Evolutionary conservation across 768 basidiomycete genomes (phyloP).

Genomic region (Suillus clintonianus): DNA sequence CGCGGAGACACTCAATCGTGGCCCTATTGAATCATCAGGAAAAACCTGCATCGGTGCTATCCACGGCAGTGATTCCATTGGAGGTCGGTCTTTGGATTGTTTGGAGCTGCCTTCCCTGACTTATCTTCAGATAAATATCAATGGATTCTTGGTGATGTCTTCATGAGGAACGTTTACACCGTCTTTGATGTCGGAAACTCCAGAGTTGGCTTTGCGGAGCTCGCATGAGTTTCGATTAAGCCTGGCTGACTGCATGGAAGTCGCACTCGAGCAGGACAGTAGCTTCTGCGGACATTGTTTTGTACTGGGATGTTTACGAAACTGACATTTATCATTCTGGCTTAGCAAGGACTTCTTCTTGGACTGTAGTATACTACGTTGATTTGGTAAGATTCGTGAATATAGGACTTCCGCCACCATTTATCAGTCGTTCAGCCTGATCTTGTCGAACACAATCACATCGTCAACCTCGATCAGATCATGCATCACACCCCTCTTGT

Average conservation of each 20-base stretch:
- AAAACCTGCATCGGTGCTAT: constrained; percentile 21
- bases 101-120: not conserved
- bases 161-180: constrained; percentile 48
- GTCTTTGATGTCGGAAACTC: constrained; percentile 41
- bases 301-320: not conserved
- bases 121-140: constrained; percentile 13
- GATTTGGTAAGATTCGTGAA: not conserved
- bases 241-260: too few species aligned
- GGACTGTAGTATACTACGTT: not conserved
- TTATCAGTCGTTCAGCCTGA: not conserved
- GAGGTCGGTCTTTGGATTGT: not conserved
- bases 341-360: not conserved
- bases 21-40: constrained; percentile 16
- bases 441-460: constrained; percentile 11
- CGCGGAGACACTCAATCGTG: constrained; percentile 38
- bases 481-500: constrained; percentile 68
- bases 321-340: not conserved
- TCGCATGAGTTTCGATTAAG: constrained; percentile 14
- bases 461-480: constrained; percentile 59
- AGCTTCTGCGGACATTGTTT: not conserved
- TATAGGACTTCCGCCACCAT: not conserved
- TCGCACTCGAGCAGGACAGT: not conserved
- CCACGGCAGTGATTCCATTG: constrained; percentile 10
- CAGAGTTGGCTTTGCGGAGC: constrained; percentile 41
- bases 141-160: constrained; percentile 40